Evolutionary conservation across 225 moss, liverwort and hornwort species (phyloP), one percentile per base, ranked within the genome.

Genomic region (Ulota crispa): DNA sequence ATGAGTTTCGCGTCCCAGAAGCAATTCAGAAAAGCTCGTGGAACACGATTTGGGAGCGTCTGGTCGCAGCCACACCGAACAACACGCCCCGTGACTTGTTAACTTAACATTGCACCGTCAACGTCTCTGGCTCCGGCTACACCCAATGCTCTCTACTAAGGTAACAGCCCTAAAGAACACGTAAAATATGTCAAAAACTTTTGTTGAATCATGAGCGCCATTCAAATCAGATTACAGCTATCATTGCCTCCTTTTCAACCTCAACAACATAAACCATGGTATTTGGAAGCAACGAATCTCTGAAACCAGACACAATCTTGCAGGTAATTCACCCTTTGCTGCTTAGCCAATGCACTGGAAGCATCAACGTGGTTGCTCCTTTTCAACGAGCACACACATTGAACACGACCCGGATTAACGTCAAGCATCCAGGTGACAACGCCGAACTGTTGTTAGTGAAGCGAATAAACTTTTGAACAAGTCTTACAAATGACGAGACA

Each of bases 11-110:
- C 5, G 36, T 67, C 50, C 76, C 72, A 8, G n/a, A 72, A 37
- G 77, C 81, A 0, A 41, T 78, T 6, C 47, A 64, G 45, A 66
- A 73, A 36, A 81, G 69, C 77, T 80, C 67, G 1, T 87, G 87
- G 87, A 81, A 47, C 75, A 81, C 87, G 15, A 74, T 87, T 81
- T 84, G 84, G 87, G 78, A 87, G 66, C 68, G 69, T 56, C 84
- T 87, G 61, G 56, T 87, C 45, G 84, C 81, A 41, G 76, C 70
- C 32, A 61, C 68, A 21, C 75, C 68, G 5, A 20, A 20, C 50
- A 53, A 18, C 52, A 77, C 59, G 34, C 68, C 75, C 31, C 66
- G 73, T 16, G 65, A 76, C 36, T n/a, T 68, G 20, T 43, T 56
- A 31, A 12, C 56, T 45, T 75, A 56, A 67, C 56, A 56, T 43